These are phyloP conservation scores for Apiotrichum veenhuisii DNA, from an alignment of 1,284 basidiomycete genomes.

Conservation along the genomic window DNA sequence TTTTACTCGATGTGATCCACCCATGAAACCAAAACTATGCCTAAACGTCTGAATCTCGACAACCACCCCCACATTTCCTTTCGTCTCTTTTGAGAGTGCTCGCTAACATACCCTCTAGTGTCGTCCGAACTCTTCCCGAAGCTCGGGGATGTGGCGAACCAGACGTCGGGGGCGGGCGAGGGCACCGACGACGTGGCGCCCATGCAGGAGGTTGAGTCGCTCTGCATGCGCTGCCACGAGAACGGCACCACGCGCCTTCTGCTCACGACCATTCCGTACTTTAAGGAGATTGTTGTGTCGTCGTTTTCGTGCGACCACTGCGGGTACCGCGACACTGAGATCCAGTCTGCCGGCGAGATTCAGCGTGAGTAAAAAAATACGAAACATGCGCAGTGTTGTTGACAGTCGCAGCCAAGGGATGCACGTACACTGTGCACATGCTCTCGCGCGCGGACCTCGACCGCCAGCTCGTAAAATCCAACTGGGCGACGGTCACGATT, in stretches of 20 bases:
- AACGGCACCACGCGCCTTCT: slow-evolving; percentile 91
- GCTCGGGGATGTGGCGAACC: slow-evolving; percentile 43
- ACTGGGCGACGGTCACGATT: slow-evolving; percentile 73
- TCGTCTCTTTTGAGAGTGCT: background rate
- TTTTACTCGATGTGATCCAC: slow-evolving; percentile 14
- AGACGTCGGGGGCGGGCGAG: slow-evolving; percentile 50
- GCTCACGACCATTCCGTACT: slow-evolving; percentile 93
- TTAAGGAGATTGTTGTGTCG: slow-evolving; percentile 92
- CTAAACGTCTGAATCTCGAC: slow-evolving; percentile 39
- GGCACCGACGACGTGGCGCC: slow-evolving; percentile 52
- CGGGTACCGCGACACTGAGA: slow-evolving; percentile 86
- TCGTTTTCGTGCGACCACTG: slow-evolving; percentile 95
- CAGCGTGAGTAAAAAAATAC: slow-evolving; percentile 59
- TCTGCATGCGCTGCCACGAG: slow-evolving; percentile 91
- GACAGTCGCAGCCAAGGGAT: slow-evolving; percentile 47
- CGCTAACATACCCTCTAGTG: slow-evolving; percentile 6
- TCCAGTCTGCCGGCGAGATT: slow-evolving; percentile 85
- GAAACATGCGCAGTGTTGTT: background rate
- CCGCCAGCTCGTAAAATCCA: slow-evolving; percentile 90
- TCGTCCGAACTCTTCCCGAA: slow-evolving; percentile 39
- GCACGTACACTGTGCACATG: slow-evolving; percentile 74
- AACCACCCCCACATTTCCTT: background rate
- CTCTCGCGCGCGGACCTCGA: slow-evolving; percentile 74
- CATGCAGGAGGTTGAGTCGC: slow-evolving; percentile 78
- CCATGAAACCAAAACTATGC: slow-evolving; percentile 46